Conservation (phyloP, 208 protist genomes). For the Leishmania mexicana region DNA sequence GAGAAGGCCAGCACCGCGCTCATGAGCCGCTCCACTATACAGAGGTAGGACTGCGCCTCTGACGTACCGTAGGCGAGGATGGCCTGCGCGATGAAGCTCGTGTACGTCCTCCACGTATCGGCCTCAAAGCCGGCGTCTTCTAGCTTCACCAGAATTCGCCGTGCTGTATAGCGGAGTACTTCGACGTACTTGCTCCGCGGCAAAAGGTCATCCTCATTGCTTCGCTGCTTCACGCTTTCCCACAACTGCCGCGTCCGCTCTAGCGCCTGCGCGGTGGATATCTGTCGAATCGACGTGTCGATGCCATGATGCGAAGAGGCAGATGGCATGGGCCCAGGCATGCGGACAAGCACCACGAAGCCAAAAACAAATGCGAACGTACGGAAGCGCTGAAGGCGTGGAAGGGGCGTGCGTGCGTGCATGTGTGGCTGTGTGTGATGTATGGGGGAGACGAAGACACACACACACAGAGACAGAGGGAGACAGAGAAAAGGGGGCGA, state of each 20-base stretch:
- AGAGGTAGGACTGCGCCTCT: slow-evolving; percentile 30
- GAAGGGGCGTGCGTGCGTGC: no score
- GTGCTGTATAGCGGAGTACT: slow-evolving; percentile 39
- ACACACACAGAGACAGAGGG: background rate
- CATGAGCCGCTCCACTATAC: slow-evolving; percentile 36
- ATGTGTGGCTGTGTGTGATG: no score
- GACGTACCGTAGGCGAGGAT: slow-evolving; percentile 53
- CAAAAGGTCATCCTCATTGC: background rate
- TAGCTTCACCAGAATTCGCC: slow-evolving; percentile 44
- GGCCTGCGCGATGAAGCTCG: slow-evolving; percentile 44
- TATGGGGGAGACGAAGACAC: no score
- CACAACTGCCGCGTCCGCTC: slow-evolving; percentile 24
- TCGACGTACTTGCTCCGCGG: slow-evolving; percentile 37
- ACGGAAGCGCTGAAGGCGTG: background rate
- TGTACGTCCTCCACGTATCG: slow-evolving; percentile 57
- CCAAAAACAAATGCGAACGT: background rate
- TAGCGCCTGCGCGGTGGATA: slow-evolving; percentile 26
- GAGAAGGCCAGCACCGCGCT: slow-evolving; percentile 41
- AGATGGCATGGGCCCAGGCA: background rate
- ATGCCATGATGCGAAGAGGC: slow-evolving; percentile 8
- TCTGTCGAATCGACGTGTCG: slow-evolving; percentile 30
- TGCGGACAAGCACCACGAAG: no score
- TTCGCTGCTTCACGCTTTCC: slow-evolving; percentile 18
- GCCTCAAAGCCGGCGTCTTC: slow-evolving; percentile 36
- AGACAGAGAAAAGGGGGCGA: background rate